Base-by-base conservation (phyloP, 169 alveolate species). In the Plasmodium cynomolgi region DNA sequence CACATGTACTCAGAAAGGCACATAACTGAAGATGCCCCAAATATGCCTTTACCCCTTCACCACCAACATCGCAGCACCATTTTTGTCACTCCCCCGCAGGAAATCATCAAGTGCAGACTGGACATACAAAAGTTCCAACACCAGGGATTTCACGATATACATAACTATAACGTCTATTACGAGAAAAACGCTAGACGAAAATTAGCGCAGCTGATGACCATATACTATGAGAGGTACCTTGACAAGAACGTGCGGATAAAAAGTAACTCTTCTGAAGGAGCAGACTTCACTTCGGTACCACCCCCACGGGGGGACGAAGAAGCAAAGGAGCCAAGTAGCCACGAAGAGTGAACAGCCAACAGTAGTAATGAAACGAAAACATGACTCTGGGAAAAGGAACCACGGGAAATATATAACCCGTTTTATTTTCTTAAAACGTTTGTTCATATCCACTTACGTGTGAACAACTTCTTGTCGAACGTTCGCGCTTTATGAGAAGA, bases 111-210 rank as follows among this genome's bases (percentile, higher is more conserved):
- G 81, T 90, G 94, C 50, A 79, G 94, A 62, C 56, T 81, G 54
- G 94, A 90, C 56, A 90, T 90, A 31, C 94, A 90, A 81, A 41
- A 37, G 83, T 90, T 90, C 58, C 94, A 90, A 58, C 94, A 90
- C 44, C 90, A 90, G 73, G 94, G 94, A 3, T 90, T 90, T 80
- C 72, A 90, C 73, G 94, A 90, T 81, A 90, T 90, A 71, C 94
- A 90, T 81, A 90, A 90, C 34, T 90, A 23, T 81, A 90, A 90
- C 79, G 17, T 90, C 9, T 31, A 62, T 62, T 90, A 90, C 62
- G 94, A 90, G 82, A 90, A 90, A 41, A 90, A 90, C 31, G 94
- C 94, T 17, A 58, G 77, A 29, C 39, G 94, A 44, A 90, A 90
- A 81, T 68, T 90, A 81, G 94, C 94, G 3, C 94, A 90, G 84